Conservation (phyloP, 139 green algal species). For the Volvox africanus region DNA sequence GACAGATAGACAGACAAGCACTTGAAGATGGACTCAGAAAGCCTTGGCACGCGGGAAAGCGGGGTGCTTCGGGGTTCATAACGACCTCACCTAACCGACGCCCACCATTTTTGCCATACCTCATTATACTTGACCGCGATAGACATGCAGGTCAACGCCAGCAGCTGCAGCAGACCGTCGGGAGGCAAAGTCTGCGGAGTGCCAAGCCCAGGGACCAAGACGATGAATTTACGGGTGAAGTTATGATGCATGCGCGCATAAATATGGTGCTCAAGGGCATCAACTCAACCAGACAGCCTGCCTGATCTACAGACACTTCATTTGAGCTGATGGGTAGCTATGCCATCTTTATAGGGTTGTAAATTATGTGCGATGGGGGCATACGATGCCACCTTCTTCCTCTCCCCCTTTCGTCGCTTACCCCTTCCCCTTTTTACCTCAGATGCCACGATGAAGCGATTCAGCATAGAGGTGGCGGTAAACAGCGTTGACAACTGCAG, state of each 20-base stretch:
- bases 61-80: neutral
- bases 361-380: neutral
- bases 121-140: slow-evolving; percentile 34
- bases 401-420: neutral
- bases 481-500: slow-evolving; percentile 12
- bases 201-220: neutral
- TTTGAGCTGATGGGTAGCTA: neutral
- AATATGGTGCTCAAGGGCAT: neutral
- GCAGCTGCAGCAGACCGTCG: slow-evolving; percentile 30
- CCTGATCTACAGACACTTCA: neutral
- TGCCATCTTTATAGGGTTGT: neutral
- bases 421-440: neutral
- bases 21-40: no score
- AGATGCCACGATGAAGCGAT: neutral
- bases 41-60: neutral
- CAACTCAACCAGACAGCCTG: no score
- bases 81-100: neutral
- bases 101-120: neutral
- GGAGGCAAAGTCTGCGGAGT: neutral
- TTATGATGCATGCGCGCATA: neutral
- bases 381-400: neutral
- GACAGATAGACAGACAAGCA: no score
- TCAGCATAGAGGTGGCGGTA: neutral
- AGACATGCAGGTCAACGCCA: slow-evolving; percentile 25
- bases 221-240: neutral